Evolutionary conservation across 495 filamentous ascomycete genomes (phyloP).

Genomic region (Bombardia bombarda): DNA sequence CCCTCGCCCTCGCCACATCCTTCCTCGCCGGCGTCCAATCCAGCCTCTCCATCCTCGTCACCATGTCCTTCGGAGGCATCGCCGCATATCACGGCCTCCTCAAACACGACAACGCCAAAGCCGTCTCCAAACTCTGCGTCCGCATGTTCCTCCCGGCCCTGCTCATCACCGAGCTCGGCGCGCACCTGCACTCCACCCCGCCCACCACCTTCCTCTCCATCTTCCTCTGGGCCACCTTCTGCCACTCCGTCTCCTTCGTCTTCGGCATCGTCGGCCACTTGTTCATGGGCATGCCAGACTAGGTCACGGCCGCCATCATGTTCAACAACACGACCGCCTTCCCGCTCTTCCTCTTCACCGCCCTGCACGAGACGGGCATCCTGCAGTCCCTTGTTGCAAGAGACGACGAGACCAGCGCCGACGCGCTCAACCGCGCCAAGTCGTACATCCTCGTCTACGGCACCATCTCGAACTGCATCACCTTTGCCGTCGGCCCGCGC

Average conservation of each 20-base stretch:
- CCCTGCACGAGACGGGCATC: slow-evolving; percentile 58
- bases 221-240: slow-evolving; percentile 34
- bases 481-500: slow-evolving; percentile 56
- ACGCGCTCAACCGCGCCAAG: slow-evolving; percentile 57
- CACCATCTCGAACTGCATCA: slow-evolving; percentile 32
- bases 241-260: slow-evolving; percentile 34
- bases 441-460: slow-evolving; percentile 61
- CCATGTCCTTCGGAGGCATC: slow-evolving; percentile 56
- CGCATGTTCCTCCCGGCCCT: slow-evolving; percentile 63
- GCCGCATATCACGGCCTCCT: slow-evolving; percentile 53
- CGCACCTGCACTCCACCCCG: slow-evolving; percentile 50
- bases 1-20: slow-evolving; percentile 31
- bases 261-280: slow-evolving; percentile 31
- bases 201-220: slow-evolving; percentile 46
- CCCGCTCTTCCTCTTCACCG: slow-evolving; percentile 59
- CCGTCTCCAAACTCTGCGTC: slow-evolving; percentile 60
- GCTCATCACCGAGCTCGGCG: slow-evolving; percentile 61
- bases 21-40: slow-evolving; percentile 68
- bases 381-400: slow-evolving; percentile 40
- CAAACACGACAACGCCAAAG: slow-evolving; percentile 43
- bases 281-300: slow-evolving; percentile 47
- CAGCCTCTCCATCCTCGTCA: slow-evolving; percentile 59
- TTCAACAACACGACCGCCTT: slow-evolving; percentile 76
- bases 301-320: slow-evolving; percentile 57
- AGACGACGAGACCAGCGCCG: slow-evolving; percentile 25